Evolutionary conservation across 208 protist species (phyloP), one percentile per base, ranked within the genome.

Genomic region (Angomonas deanei): DNA sequence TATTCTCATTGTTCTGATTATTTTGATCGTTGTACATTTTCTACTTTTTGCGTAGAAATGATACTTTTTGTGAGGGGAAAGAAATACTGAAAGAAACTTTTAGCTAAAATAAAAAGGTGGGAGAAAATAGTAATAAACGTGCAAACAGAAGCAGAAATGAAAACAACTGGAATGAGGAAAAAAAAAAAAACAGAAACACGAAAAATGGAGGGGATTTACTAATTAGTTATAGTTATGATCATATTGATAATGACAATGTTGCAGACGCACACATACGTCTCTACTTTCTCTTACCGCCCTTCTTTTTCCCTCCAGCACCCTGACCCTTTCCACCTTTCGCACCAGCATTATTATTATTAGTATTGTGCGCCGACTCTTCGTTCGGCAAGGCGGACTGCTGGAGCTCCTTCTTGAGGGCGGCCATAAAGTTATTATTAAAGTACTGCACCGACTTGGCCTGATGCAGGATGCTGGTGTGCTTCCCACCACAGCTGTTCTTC

Each of bases 371-470:
- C 36, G 52, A 5, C 4, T 70, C 56, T 28, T 21, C 31, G 27
- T 81, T 69, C 17, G 82, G 74, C 42, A 87, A 68, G 42, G 68
- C 66, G 13, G 80, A 88, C 21, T 54, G 52, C 17, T 63, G 64
- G 50, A 93, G 49, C 75, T 93, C 87, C 60, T 86, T 87, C 1
- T 77, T 70, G 36, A 93, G 60, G 6, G 88, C 72, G 56, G 85
- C 64, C 32, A 82, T 78, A 63, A 93, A 77, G 67, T 91, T 91
- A 0, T 80, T 77, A n/a, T 73, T 82, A 52, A 93, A 83, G 66
- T 87, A 79, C 61, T 87, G 86, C 31, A 91, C 73, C n/a, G 70
- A 56, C 72, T 93, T 93, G 8, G 69, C 58, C 10, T 74, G 71
- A 42, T 67, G 61, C 13, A 93, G 48, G 19, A 91, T 66, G 19